Evolutionary conservation across 192 early-diverging fungal species (phyloP), one percentile per base, ranked within the genome.

Genomic region (Rhizoclosmatium globosum): DNA sequence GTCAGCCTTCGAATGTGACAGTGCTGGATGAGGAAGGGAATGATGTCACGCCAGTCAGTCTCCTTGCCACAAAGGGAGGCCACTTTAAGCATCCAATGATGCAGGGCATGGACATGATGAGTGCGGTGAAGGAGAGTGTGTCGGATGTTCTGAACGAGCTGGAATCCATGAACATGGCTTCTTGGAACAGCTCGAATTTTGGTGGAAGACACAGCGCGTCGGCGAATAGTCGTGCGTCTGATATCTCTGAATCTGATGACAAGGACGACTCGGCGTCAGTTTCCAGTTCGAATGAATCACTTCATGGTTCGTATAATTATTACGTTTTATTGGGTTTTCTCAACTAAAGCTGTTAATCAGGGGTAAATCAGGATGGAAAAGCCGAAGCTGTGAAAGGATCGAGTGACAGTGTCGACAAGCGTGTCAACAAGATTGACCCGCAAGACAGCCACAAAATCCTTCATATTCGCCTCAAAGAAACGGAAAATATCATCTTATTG

Each of bases 11-110:
- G 4, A 7, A 19, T 62, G 66, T 47, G 0, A 56, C 69, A 13
- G 82, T 87, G 3, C 64, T 84, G 13, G 89, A 90, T 61, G 87
- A 89, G 62, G 83, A 91, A 11, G 90, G 90, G 21, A 86, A 89
- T 56, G 90, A 91, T 73, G 90, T 90, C 13, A 91, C 90, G 2
- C 90, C 90, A 4, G 56, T 86, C 48, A 84, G 87, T 17, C 74
- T 88, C 42, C 61, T 80, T 77, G 64, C 78, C 38, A 39, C 65
- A 46, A 47, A 77, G 48, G n/a, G 62, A 64, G 19, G 13, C 41
- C n/a, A 48, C 13, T 68, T 15, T 44, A 70, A 65, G 45, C 13
- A 39, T 23, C 73, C 60, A 6, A 60, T 68, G 39, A 59, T 56
- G 65, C 50, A 47, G 21, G 46, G 50, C 48, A 31, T 43, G 59